A percentile compares a stretch with the other conserved stretches of the same genome.
Evolutionary conservation across 768 basidiomycete species (phyloP).

Genomic region (Chlorophyllum brunneum): DNA sequence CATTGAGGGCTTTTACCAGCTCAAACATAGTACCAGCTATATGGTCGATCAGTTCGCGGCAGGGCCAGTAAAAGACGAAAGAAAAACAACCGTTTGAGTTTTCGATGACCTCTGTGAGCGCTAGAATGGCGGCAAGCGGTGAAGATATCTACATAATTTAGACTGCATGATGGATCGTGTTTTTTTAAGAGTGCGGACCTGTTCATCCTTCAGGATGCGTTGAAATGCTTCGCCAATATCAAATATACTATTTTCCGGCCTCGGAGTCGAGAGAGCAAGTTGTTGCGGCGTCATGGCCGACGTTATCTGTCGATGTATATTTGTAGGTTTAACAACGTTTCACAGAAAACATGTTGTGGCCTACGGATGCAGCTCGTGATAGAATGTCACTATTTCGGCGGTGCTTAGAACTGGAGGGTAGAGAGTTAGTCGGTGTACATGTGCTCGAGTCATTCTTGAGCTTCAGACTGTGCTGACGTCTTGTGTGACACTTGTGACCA

Average conservation of each 20-base stretch:
- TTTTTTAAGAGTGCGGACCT: slow-evolving; percentile 37
- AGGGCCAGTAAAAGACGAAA: not conserved
- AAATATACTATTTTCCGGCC: slow-evolving; percentile 20
- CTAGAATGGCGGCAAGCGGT: slow-evolving; percentile 85
- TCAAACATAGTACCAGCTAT: slow-evolving; percentile 92
- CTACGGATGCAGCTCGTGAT: no score
- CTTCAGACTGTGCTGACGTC: no score
- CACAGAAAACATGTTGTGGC: no score
- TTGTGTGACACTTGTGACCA: not conserved
- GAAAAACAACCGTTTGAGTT: slow-evolving; percentile 62
- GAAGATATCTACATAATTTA: slow-evolving; percentile 54
- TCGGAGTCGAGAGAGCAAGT: slow-evolving; percentile 14
- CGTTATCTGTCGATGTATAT: slow-evolving; percentile 2
- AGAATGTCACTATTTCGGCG: no score
- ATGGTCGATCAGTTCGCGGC: slow-evolving; percentile 12
- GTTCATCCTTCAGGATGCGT: slow-evolving; percentile 55
- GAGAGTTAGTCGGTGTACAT: no score
- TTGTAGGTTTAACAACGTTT: no score
- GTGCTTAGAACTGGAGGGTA: no score
- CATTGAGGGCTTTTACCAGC: slow-evolving; percentile 78
- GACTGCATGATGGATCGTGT: slow-evolving; percentile 2
- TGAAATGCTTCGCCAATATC: slow-evolving; percentile 51
- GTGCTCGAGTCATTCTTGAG: no score
- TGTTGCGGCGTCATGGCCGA: slow-evolving; percentile 13
- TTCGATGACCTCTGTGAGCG: slow-evolving; percentile 78